Conservation (phyloP, 345 rosid genomes). For the Limnanthes douglasii region DNA sequence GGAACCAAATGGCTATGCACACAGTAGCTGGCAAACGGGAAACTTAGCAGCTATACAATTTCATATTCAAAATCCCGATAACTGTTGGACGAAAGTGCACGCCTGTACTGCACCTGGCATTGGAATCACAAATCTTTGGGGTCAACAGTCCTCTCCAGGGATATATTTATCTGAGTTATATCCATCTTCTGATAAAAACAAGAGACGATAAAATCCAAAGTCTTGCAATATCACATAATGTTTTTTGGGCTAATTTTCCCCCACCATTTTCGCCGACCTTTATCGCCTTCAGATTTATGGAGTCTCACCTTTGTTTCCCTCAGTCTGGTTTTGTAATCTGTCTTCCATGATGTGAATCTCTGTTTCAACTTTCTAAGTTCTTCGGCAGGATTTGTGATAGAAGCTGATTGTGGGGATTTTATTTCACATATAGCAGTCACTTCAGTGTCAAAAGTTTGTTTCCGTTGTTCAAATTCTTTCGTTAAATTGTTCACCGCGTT, state of each 20-base stretch:
- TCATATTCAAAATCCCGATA: too few species aligned
- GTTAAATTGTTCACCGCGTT: conserved; percentile 34
- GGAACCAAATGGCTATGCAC: too few species aligned
- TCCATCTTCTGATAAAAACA: conserved; percentile 9
- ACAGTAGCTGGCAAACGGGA: too few species aligned
- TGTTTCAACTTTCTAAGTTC: conserved; percentile 50
- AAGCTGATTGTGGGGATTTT: conserved; percentile 23
- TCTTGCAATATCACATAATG: too few species aligned
- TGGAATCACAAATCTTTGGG: too few species aligned
- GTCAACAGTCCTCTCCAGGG: too few species aligned
- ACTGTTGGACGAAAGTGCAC: too few species aligned
- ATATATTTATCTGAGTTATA: conserved; percentile 12
- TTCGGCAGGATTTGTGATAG: conserved; percentile 31
- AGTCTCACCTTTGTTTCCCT: conserved; percentile 56
- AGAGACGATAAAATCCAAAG: conserved; percentile 5
- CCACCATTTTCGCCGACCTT: conserved; percentile 79
- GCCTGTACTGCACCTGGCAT: too few species aligned
- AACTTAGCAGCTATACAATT: too few species aligned
- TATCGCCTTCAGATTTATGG: conserved; percentile 39
- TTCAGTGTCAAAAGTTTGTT: conserved; percentile 51
- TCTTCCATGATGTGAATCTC: conserved; percentile 77
- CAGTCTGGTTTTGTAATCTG: conserved; percentile 63
- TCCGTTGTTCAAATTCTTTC: conserved; percentile 67
- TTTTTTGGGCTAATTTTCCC: conserved; percentile 31
- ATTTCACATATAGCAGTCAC: conserved; percentile 35